Evolutionary conservation across 2,329 filamentous ascomycete genomes (phyloP).

Genomic region (Herpotrichia juniperi): DNA sequence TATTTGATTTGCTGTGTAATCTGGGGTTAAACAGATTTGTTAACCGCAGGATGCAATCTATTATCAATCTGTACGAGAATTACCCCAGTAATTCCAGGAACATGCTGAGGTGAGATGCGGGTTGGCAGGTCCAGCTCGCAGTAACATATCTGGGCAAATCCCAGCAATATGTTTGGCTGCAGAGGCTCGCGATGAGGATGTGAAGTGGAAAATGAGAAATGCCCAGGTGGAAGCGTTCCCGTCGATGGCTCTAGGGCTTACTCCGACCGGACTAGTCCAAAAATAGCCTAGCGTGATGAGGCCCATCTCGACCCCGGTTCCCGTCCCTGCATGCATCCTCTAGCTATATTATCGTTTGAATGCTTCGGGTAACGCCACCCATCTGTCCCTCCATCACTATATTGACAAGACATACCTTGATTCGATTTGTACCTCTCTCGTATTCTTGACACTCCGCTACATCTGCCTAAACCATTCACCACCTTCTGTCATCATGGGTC

Average conservation of each 20-base stretch:
- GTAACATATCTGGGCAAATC: background rate
- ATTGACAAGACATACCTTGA: background rate
- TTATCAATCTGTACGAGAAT: slow-evolving; percentile 25
- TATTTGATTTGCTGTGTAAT: slow-evolving; percentile 21
- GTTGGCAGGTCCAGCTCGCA: background rate
- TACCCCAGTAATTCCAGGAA: slow-evolving; percentile 22
- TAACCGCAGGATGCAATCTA: slow-evolving; percentile 21
- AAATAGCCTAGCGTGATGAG: background rate
- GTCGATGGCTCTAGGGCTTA: background rate
- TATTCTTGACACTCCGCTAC: background rate
- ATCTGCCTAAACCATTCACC: slow-evolving; percentile 3
- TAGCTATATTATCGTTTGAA: background rate
- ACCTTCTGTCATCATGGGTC: slow-evolving; percentile 2
- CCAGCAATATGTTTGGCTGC: background rate
- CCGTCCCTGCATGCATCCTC: background rate
- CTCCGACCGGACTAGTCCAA: background rate
- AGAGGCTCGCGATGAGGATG: background rate
- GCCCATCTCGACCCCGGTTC: too few species aligned
- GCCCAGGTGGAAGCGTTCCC: slow-evolving; percentile 1
- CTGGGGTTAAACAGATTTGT: slow-evolving; percentile 14
- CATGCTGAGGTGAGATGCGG: slow-evolving; percentile 21
- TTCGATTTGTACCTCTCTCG: background rate
- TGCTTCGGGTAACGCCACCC: background rate
- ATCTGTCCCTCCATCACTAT: background rate
- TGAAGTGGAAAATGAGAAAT: background rate